Evolutionary conservation across 192 early-diverging fungal genomes (phyloP).

Genomic region (Gryganskiella cystojenkinii): DNA sequence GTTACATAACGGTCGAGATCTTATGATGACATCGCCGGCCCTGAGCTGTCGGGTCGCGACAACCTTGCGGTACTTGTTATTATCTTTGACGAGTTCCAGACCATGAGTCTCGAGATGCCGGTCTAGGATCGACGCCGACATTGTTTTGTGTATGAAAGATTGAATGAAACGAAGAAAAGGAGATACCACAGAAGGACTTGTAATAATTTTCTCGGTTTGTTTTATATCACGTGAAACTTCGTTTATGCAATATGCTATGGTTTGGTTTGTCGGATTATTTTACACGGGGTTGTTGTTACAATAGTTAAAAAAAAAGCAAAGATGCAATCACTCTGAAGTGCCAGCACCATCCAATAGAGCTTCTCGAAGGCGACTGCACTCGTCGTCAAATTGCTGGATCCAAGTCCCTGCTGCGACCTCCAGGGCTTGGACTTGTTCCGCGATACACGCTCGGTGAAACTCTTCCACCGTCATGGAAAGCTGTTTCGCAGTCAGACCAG

Average conservation of each 20-base stretch:
- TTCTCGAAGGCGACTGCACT: constrained; percentile 23
- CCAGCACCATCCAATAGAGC: constrained; percentile 28
- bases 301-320: too few relatives aligned
- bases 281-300: too few relatives aligned
- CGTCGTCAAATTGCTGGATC: constrained; percentile 39
- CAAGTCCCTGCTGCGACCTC: constrained; percentile 31
- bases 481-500: background rate
- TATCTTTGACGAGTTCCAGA: constrained; percentile 31
- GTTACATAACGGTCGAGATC: constrained; percentile 51
- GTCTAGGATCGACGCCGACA: background rate
- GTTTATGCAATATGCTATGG: too few relatives aligned
- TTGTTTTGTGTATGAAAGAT: background rate
- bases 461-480: constrained; percentile 22
- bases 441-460: constrained; percentile 27
- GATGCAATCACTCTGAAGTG: too few relatives aligned
- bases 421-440: constrained; percentile 19
- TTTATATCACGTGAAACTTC: too few relatives aligned
- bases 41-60: constrained; percentile 35
- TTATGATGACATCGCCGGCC: constrained; percentile 48
- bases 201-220: too few relatives aligned
- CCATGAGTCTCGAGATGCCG: constrained; percentile 35
- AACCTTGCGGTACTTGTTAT: constrained; percentile 40
- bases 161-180: too few relatives aligned
- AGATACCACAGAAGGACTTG: too few relatives aligned
- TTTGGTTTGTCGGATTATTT: too few relatives aligned